Evolutionary conservation across 73 alveolate species (phyloP).

Genomic region (Blepharisma japonicum): DNA sequence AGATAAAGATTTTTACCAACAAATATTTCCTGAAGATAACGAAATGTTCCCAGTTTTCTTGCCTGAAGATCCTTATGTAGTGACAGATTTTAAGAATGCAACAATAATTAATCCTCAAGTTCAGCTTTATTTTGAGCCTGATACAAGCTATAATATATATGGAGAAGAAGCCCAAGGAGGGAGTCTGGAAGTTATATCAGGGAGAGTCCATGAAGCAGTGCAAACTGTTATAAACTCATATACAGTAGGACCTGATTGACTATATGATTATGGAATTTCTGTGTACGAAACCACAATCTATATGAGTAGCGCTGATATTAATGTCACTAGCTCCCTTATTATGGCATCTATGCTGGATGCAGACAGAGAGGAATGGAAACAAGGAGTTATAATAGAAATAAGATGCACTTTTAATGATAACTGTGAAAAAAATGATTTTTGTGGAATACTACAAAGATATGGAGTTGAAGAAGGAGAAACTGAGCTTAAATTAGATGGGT

Average conservation of each 20-base stretch:
- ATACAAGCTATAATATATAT: constrained; percentile 1
- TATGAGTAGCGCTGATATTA: neutral
- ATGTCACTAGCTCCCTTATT: neutral
- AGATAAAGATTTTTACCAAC: neutral
- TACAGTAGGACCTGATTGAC: neutral
- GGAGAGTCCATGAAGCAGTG: neutral
- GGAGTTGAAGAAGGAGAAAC: neutral
- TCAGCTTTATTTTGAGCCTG: constrained; percentile 19
- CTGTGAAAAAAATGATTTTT: constrained; percentile 2
- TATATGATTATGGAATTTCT: neutral
- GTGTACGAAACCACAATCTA: neutral
- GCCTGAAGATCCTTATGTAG: constrained; percentile 7
- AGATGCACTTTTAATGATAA: neutral
- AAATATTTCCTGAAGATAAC: constrained; percentile 7
- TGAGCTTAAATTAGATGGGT: neutral
- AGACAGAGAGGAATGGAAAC: neutral
- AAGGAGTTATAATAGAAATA: constrained; percentile 1
- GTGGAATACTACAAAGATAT: constrained; percentile 5
- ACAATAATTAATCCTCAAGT: neutral
- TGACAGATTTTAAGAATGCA: neutral
- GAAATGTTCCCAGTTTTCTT: constrained; percentile 5
- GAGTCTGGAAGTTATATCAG: neutral
- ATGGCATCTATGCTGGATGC: constrained; percentile 23
- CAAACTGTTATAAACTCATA: constrained; percentile 2
- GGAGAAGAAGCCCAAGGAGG: neutral